Evolutionary conservation across 148 eudicot species (phyloP).

Genomic region (Cornus controversa): DNA sequence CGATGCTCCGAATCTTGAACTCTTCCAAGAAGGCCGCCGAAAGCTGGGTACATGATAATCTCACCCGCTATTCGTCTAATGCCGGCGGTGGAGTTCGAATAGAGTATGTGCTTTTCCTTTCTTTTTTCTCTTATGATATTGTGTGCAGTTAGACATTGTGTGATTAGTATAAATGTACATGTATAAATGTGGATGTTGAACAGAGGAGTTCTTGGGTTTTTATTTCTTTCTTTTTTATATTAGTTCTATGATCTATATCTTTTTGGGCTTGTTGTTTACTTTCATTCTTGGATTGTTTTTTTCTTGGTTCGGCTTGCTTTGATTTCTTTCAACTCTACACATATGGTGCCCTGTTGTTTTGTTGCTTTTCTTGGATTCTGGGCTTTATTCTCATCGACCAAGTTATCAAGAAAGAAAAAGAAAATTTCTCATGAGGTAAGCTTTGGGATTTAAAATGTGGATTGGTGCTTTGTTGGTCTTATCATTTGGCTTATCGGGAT

Average conservation of each 20-base stretch:
- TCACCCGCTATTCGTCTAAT: constrained; percentile 60
- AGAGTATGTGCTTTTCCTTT: constrained; percentile 34
- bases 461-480: no score
- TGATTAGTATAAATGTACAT: background rate
- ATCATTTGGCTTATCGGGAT: no score
- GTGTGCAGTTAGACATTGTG: background rate
- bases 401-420: no score
- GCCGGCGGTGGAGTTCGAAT: constrained; percentile 43
- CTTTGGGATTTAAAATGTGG: no score
- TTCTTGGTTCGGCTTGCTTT: background rate
- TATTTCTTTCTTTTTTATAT: background rate
- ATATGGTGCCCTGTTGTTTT: no score
- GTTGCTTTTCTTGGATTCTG: no score
- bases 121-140: background rate
- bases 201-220: background rate
- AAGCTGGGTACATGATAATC: constrained; percentile 80
- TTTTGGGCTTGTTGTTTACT: background rate
- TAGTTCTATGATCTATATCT: background rate
- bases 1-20: constrained; percentile 57
- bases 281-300: background rate
- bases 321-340: no score
- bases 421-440: no score
- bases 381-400: no score
- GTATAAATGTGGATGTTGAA: background rate
- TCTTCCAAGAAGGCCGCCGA: constrained; percentile 65